Percentiles rank a stretch among this genome's conserved stretches.
Evolutionary conservation across 345 rosid genomes (phyloP).

Genomic region (Raphanus raphanistrum): DNA sequence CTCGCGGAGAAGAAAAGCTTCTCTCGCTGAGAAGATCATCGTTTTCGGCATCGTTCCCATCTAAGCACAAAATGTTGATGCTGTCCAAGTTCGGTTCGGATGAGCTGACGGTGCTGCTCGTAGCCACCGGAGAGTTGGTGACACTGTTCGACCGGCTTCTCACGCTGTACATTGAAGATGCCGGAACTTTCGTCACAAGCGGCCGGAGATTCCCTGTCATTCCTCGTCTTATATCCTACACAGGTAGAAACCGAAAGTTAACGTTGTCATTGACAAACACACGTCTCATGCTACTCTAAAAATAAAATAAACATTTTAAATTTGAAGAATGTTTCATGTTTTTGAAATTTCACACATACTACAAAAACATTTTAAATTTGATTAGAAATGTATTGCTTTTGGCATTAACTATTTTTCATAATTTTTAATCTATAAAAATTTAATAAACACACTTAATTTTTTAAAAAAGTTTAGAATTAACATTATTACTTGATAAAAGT

Average conservation of each 20-base stretch:
- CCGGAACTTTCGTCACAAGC: conserved; percentile 63
- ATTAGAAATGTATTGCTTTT: too few species aligned
- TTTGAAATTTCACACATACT: too few species aligned
- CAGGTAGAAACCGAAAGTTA: neutral
- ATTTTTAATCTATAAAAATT: too few species aligned
- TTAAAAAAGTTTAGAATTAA: too few species aligned
- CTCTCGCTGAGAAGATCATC: conserved; percentile 54
- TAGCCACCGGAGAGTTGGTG: conserved; percentile 73
- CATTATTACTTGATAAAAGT: too few species aligned
- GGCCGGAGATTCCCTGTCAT: conserved; percentile 69
- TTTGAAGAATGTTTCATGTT: too few species aligned
- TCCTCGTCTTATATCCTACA: conserved; percentile 80
- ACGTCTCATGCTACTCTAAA: neutral
- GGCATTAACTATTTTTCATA: too few species aligned
- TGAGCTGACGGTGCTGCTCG: conserved; percentile 70
- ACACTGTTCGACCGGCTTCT: conserved; percentile 59
- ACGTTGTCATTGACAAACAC: neutral
- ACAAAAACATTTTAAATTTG: too few species aligned
- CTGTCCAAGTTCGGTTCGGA: conserved; percentile 76
- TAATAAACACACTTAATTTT: too few species aligned
- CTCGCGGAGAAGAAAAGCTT: conserved; percentile 48
- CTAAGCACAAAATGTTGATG: conserved; percentile 47
- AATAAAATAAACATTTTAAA: neutral
- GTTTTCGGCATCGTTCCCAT: conserved; percentile 57
- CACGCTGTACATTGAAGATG: conserved; percentile 78